A percentile compares a stretch with the other conserved stretches of the same genome.
phyloP scores from a whole-genome alignment of 306 rosid species.

The Prosopis cineraria region DNA sequence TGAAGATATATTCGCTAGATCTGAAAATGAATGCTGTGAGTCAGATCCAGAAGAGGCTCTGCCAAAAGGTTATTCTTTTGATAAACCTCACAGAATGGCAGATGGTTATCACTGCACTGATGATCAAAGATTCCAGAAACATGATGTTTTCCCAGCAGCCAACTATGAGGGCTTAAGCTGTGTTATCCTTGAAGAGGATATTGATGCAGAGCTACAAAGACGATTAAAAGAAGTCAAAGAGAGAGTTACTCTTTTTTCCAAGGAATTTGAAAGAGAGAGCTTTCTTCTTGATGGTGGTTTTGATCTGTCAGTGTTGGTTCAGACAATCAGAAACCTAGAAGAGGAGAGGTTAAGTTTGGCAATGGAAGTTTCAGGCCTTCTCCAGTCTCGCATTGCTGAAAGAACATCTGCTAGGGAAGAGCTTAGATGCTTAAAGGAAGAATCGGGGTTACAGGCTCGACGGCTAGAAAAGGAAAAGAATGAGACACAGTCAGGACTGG shows the following conservation, averaged over 20 bases:
- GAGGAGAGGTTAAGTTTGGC: slow-evolving; percentile 79
- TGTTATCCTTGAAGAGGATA: slow-evolving; percentile 56
- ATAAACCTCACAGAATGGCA: slow-evolving; percentile 50
- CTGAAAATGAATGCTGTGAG: slow-evolving; percentile 50
- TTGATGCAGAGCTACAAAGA: slow-evolving; percentile 62
- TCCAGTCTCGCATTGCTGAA: slow-evolving; percentile 75
- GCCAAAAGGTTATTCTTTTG: slow-evolving; percentile 44
- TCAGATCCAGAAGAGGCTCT: slow-evolving; percentile 52
- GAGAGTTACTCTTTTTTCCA: slow-evolving; percentile 65
- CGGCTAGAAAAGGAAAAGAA: slow-evolving; percentile 86
- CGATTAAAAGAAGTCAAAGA: slow-evolving; percentile 79
- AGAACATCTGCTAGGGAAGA: slow-evolving; percentile 73
- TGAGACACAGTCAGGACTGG: slow-evolving; percentile 85
- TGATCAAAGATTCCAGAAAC: slow-evolving; percentile 36
- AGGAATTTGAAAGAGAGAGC: slow-evolving; percentile 69
- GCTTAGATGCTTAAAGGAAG: slow-evolving; percentile 57
- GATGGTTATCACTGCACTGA: slow-evolving; percentile 50
- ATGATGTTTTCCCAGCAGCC: slow-evolving; percentile 22
- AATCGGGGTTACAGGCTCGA: slow-evolving; percentile 55
- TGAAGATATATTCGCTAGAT: slow-evolving; percentile 70
- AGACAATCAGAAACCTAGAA: slow-evolving; percentile 57
- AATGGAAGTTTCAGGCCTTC: slow-evolving; percentile 71
- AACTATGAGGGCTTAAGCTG: slow-evolving; percentile 41
- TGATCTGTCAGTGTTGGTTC: slow-evolving; percentile 64
- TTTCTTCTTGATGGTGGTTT: slow-evolving; percentile 59